Percentiles rank a stretch among this genome's conserved stretches.
Conservation (phyloP, 2,329 filamentous ascomycete species). For the Fusarium sp. region DNA sequence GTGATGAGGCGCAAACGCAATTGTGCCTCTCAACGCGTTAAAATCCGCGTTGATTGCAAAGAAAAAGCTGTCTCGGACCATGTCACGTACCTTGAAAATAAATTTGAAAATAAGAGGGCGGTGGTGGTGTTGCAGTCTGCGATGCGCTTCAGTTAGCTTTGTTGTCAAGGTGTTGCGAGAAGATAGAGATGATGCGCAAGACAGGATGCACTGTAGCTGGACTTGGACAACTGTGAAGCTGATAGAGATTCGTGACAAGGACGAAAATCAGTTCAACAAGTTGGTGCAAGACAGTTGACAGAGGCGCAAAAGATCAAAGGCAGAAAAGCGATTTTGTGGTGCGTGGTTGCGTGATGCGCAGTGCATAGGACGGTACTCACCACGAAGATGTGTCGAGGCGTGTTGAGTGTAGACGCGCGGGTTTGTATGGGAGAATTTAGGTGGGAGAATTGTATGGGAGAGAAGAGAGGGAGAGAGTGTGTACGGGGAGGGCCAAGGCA, state of each 20-base stretch:
- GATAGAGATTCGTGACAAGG: constrained; percentile 20
- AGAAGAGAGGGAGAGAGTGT: constrained; percentile 63
- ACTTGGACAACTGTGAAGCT: constrained; percentile 38
- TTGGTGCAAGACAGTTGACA: constrained; percentile 23
- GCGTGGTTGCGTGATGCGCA: constrained; percentile 36
- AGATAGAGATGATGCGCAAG: constrained; percentile 32
- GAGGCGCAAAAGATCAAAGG: constrained; percentile 30
- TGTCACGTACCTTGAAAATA: constrained; percentile 37
- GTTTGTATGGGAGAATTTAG: constrained; percentile 63
- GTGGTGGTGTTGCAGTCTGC: constrained; percentile 42
- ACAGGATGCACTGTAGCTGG: constrained; percentile 26
- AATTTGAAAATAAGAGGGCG: constrained; percentile 21
- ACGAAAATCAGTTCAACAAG: constrained; percentile 35
- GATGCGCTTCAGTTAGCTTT: constrained; percentile 45
- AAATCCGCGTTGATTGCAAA: constrained; percentile 25
- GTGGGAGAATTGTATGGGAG: constrained; percentile 70
- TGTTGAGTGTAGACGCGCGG: constrained; percentile 52
- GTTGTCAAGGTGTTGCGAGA: constrained; percentile 26
- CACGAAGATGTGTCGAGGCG: constrained; percentile 51
- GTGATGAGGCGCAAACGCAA: constrained; percentile 45
- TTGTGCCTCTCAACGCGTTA: constrained; percentile 37
- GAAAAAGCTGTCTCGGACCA: constrained; percentile 23
- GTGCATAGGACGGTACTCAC: constrained; percentile 60
- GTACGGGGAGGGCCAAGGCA: constrained; percentile 63
- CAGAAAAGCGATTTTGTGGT: constrained; percentile 51